These are phyloP conservation scores for Claviceps cyperi DNA, from an alignment of 2,329 filamentous ascomycete species.

Conservation along the genomic window DNA sequence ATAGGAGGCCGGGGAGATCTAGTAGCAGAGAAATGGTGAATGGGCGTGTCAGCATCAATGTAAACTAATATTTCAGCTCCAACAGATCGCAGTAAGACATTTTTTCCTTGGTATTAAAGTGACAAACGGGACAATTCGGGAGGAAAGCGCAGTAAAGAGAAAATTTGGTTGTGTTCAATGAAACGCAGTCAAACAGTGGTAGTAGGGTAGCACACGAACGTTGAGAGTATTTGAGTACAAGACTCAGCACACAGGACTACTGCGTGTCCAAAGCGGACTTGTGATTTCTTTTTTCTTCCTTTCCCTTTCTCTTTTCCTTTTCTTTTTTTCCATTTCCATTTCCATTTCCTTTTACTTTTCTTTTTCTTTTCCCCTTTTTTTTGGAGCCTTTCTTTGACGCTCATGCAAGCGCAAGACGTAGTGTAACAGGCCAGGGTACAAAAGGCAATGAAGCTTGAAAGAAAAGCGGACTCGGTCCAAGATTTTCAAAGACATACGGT, in stretches of 20 bases:
- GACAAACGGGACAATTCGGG: not conserved
- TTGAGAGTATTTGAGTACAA: not conserved
- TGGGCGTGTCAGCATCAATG: not conserved
- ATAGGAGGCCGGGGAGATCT: constrained; percentile 34
- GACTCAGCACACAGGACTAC: not conserved
- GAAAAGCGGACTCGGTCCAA: not conserved
- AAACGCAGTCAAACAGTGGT: not conserved
- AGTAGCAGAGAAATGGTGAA: not conserved
- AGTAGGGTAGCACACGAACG: constrained; percentile 1
- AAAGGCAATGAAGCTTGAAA: not conserved
- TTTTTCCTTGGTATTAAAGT: not conserved
- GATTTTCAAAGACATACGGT: not conserved
- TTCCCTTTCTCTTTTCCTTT: not conserved
- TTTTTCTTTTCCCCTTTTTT: not conserved
- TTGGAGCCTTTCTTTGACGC: not conserved
- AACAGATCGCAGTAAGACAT: not conserved
- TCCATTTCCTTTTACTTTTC: not conserved
- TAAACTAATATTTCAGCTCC: not conserved
- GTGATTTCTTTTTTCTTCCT: not conserved
- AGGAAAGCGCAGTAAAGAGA: not conserved
- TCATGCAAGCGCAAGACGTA: not conserved
- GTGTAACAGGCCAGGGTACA: not conserved
- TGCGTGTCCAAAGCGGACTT: not conserved
- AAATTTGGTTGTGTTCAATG: not conserved
- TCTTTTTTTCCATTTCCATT: not conserved